Conservation (phyloP, 805 yeast genomes). For the Nakazawaea populi region DNA sequence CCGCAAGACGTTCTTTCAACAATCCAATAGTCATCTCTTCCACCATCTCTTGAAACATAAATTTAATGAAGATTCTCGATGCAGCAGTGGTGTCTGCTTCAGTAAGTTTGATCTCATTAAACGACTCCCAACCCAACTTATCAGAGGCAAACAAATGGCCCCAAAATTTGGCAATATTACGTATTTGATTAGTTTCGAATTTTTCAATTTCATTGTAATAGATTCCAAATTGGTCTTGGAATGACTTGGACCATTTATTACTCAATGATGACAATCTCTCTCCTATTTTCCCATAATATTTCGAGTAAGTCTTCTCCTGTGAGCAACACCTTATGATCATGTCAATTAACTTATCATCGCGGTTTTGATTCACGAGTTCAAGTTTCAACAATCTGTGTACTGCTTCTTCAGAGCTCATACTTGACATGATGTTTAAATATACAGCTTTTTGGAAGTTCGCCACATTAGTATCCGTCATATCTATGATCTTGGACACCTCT, state of each 20-base stretch:
- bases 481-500: constrained; percentile 35
- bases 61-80: constrained; percentile 73
- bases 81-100: constrained; percentile 77
- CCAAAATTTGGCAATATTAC: constrained; percentile 80
- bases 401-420: constrained; percentile 89
- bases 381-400: constrained; percentile 74
- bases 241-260: constrained; percentile 51
- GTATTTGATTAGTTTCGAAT: constrained; percentile 63
- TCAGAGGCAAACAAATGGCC: constrained; percentile 78
- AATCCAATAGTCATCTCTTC: constrained; percentile 64
- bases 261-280: constrained; percentile 53
- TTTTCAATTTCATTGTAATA: constrained; percentile 58
- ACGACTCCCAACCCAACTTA: constrained; percentile 55
- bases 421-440: constrained; percentile 79
- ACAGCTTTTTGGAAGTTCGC: constrained; percentile 68
- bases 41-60: constrained; percentile 71
- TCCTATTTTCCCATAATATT: constrained; percentile 74
- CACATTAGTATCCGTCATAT: constrained; percentile 62
- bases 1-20: constrained; percentile 44
- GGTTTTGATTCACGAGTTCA: constrained; percentile 28
- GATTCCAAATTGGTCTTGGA: constrained; percentile 45
- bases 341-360: constrained; percentile 53
- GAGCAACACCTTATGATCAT: constrained; percentile 77
- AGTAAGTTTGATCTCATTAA: constrained; percentile 52
- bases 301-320: constrained; percentile 82